Percentiles rank a stretch among this genome's conserved stretches.
Evolutionary conservation across 2,329 filamentous ascomycete species (phyloP).

Genomic region (Chrysoporthe deuterocubensis): DNA sequence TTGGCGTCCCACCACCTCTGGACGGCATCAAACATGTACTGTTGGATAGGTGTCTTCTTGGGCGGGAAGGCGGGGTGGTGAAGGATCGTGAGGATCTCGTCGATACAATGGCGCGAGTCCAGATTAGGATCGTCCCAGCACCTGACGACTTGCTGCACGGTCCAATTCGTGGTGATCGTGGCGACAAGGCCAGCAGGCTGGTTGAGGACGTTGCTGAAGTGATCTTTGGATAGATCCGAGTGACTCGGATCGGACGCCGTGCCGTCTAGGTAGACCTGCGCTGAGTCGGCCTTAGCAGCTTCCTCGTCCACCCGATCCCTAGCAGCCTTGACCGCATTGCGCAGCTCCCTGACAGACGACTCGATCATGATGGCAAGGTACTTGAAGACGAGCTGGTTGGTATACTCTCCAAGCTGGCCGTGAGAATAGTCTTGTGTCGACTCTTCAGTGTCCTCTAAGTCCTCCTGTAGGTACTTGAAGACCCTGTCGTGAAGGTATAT

Average conservation of each 20-base stretch:
- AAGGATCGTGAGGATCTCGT: slow-evolving; percentile 66
- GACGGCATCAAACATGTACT: slow-evolving; percentile 68
- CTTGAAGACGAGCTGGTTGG: slow-evolving; percentile 37
- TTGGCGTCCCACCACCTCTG: slow-evolving; percentile 56
- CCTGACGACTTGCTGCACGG: slow-evolving; percentile 68
- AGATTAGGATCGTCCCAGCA: slow-evolving; percentile 70
- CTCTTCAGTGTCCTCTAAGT: slow-evolving; percentile 34
- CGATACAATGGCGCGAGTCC: slow-evolving; percentile 63
- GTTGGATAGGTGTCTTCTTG: slow-evolving; percentile 59
- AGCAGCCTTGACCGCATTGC: slow-evolving; percentile 38
- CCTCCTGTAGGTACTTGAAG: slow-evolving; percentile 37
- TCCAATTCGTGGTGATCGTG: slow-evolving; percentile 65
- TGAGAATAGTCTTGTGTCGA: slow-evolving; percentile 30
- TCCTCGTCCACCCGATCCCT: slow-evolving; percentile 38
- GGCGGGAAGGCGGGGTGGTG: slow-evolving; percentile 66
- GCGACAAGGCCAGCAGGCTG: slow-evolving; percentile 59
- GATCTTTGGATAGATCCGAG: slow-evolving; percentile 62
- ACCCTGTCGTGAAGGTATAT: slow-evolving; percentile 38
- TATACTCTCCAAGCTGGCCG: slow-evolving; percentile 36
- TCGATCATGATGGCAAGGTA: slow-evolving; percentile 38
- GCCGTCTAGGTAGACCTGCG: slow-evolving; percentile 34
- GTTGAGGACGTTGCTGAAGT: slow-evolving; percentile 63
- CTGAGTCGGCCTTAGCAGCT: slow-evolving; percentile 36
- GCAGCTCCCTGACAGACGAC: slow-evolving; percentile 37
- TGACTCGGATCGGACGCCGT: slow-evolving; percentile 58